Evolutionary conservation across 2,329 filamentous ascomycete species (phyloP).

Genomic region (Myriangium duriaei): DNA sequence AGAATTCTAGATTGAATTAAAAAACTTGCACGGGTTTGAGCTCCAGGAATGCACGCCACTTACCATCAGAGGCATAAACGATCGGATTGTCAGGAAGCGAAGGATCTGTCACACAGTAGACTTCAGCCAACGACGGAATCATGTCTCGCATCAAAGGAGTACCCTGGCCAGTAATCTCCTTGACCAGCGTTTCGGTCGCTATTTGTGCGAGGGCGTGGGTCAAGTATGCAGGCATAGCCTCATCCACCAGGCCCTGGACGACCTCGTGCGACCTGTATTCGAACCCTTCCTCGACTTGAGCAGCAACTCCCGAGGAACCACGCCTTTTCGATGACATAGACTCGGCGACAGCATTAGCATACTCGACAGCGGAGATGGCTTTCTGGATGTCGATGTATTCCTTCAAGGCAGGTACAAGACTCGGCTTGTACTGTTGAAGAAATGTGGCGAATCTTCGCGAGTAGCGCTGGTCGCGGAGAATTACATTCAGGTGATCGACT

Average conservation of each 20-base stretch:
- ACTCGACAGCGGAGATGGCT: slow-evolving; percentile 30
- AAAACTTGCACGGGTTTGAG: background rate
- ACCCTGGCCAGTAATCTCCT: slow-evolving; percentile 30
- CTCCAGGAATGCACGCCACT: background rate
- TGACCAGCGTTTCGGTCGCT: slow-evolving; percentile 31
- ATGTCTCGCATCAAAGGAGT: slow-evolving; percentile 29
- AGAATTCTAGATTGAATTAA: slow-evolving; percentile 25
- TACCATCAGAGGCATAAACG: slow-evolving; percentile 31
- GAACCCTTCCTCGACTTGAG: slow-evolving; percentile 26
- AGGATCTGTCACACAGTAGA: slow-evolving; percentile 34
- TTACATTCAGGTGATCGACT: slow-evolving; percentile 29
- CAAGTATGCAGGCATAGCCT: slow-evolving; percentile 31
- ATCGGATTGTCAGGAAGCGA: slow-evolving; percentile 32
- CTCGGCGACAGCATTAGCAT: slow-evolving; percentile 32
- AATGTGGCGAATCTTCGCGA: slow-evolving; percentile 27
- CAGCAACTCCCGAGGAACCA: slow-evolving; percentile 18
- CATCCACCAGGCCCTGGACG: slow-evolving; percentile 26
- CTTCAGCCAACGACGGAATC: slow-evolving; percentile 31
- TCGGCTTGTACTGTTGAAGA: slow-evolving; percentile 27
- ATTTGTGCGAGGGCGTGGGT: slow-evolving; percentile 28
- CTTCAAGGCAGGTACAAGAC: slow-evolving; percentile 23
- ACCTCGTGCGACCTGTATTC: slow-evolving; percentile 21
- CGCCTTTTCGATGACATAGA: slow-evolving; percentile 14
- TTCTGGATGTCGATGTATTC: slow-evolving; percentile 30
- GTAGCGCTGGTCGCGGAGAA: slow-evolving; percentile 26